These are phyloP conservation scores for Rosa multiflora DNA, from an alignment of 306 rosid species.

Conservation along the genomic window DNA sequence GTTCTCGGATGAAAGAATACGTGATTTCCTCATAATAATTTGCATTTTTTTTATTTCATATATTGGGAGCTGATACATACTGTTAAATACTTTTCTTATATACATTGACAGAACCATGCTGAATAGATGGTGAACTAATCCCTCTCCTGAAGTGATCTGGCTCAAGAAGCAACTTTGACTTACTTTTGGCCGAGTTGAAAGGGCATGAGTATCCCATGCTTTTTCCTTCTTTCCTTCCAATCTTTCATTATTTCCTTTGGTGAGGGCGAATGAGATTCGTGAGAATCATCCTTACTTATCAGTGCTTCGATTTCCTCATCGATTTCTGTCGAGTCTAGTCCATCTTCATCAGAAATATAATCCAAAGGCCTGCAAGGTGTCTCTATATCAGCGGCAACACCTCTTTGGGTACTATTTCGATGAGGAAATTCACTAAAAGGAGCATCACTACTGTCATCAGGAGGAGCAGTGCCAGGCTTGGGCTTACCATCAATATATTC, in stretches of 20 bases:
- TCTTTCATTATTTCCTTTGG: slow-evolving; percentile 62
- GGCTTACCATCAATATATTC: slow-evolving; percentile 27
- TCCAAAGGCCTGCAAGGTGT: slow-evolving; percentile 24
- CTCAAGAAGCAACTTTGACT: neutral
- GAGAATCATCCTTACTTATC: slow-evolving; percentile 14
- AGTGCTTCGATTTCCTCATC: slow-evolving; percentile 36
- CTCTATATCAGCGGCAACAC: slow-evolving; percentile 20
- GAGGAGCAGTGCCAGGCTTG: slow-evolving; percentile 27
- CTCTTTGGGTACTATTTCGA: slow-evolving; percentile 24
- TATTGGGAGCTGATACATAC: neutral
- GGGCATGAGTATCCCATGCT: slow-evolving; percentile 38
- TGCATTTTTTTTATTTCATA: neutral
- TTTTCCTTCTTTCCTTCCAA: slow-evolving; percentile 72
- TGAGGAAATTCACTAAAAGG: slow-evolving; percentile 14
- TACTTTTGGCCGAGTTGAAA: slow-evolving; percentile 28
- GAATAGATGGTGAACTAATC: neutral
- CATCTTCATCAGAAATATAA: slow-evolving; percentile 22
- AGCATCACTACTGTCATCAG: slow-evolving; percentile 20
- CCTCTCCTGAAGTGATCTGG: neutral
- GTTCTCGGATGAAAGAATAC: too few species aligned
- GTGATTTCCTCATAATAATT: neutral
- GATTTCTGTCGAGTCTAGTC: slow-evolving; percentile 33
- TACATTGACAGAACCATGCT: neutral
- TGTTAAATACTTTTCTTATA: neutral
- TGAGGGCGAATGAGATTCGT: slow-evolving; percentile 35